Evolutionary conservation across 345 rosid genomes (phyloP).

Genomic region (Jatropha curcas): DNA sequence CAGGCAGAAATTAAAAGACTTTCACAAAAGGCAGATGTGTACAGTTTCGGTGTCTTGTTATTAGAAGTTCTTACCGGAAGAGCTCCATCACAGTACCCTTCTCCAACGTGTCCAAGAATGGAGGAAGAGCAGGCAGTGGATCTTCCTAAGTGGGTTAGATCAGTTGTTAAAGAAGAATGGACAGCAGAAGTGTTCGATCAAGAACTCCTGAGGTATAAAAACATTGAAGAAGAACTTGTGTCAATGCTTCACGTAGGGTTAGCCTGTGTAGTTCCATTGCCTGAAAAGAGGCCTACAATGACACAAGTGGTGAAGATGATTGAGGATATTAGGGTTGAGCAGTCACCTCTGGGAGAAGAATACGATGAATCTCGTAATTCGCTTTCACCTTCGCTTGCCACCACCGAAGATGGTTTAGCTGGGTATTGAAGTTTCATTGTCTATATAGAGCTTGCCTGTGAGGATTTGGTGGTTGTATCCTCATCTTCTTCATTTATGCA

Average conservation of each 20-base stretch:
- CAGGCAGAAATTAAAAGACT: constrained; percentile 77
- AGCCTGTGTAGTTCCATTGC: constrained; percentile 71
- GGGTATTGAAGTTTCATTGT: constrained; percentile 30
- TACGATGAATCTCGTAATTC: constrained; percentile 90
- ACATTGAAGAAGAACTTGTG: constrained; percentile 88
- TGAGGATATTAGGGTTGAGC: constrained; percentile 89
- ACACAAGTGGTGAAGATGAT: constrained; percentile 82
- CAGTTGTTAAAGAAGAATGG: constrained; percentile 96
- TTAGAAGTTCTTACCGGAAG: constrained; percentile 86
- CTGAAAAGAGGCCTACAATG: constrained; percentile 90
- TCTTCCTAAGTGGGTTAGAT: constrained; percentile 90
- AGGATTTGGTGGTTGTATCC: neutral
- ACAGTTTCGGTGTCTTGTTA: constrained; percentile 80
- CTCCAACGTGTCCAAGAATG: constrained; percentile 58
- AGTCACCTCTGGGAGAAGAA: constrained; percentile 89
- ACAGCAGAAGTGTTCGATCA: constrained; percentile 96
- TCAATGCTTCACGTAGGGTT: constrained; percentile 87
- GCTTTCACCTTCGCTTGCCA: constrained; percentile 80
- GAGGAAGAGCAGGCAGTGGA: constrained; percentile 63
- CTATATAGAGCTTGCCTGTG: neutral
- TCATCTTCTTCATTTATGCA: constrained; percentile 22
- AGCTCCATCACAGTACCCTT: constrained; percentile 70
- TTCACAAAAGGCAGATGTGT: constrained; percentile 84
- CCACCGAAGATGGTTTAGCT: constrained; percentile 74
- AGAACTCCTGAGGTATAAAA: constrained; percentile 91